Evolutionary conservation across 2,329 filamentous ascomycete species (phyloP), one percentile per base, ranked within the genome.

Genomic region (Emericellopsis cladophorae): DNA sequence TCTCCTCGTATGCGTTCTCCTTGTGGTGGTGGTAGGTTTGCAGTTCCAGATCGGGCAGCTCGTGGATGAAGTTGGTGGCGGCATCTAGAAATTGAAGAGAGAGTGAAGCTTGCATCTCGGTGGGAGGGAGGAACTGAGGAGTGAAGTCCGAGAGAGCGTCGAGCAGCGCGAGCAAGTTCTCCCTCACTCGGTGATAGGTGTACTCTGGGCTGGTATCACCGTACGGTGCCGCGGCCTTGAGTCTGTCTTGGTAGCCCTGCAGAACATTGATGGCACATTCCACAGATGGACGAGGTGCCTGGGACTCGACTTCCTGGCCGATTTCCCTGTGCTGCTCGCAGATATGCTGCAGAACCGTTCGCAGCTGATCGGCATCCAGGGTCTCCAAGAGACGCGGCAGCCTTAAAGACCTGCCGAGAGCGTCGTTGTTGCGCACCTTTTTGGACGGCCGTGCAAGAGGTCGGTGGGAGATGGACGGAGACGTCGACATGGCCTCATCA

Each of bases 71-170:
- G 48, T 90, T 80, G 26, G 92, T 98, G 44, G 84, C 90, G 36
- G 82, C 83, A 49, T 98, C 86, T 21, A 98, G 74, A 55, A 89
- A 98, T 52, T 81, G 79, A 37, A 98, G 71, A 2, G 89, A 95
- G 12, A 81, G 74, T 24, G 81, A 80, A n/a, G 84, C 70, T 56
- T 95, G 89, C 2, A 76, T 70, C 64, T 98, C 92, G 54, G 84
- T 83, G 0, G 92, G 92, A 11, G 92, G 92, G 3, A 98, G 77
- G 54, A 94, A 98, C 59, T 96, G 88, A 4, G 88, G 87, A 1
- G 89, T 96, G 57, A 93, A 98, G 56, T 98, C 92, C 57, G 83
- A 81, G 36, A 98, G 72, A 35, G 92, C 88, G 44, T 95, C 87
- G 44, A 95, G 77, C 21, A 98, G 74, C 43, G 86, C 80, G 22